These are phyloP conservation scores for Phyllosticta citriasiana DNA, from an alignment of 2,329 filamentous ascomycete species.

Conservation along the genomic window DNA sequence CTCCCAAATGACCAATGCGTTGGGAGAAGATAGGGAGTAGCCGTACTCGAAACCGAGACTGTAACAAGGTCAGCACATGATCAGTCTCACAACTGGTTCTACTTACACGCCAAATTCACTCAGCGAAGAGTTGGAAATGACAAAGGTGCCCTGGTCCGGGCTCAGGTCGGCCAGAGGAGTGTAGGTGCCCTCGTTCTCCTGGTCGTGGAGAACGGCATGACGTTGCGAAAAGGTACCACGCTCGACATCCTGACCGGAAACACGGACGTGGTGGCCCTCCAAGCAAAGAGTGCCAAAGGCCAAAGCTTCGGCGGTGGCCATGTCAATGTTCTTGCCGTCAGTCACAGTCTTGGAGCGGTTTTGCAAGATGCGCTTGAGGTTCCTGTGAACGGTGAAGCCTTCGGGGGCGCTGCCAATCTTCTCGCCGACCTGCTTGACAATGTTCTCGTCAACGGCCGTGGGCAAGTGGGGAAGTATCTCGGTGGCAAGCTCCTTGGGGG, in stretches of 20 bases:
- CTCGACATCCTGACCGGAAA: constrained; percentile 98
- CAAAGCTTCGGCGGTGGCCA: constrained; percentile 91
- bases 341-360: constrained; percentile 85
- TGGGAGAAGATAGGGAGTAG: constrained; percentile 93
- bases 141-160: constrained; percentile 88
- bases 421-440: constrained; percentile 71
- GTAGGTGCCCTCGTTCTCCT: constrained; percentile 86
- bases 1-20: constrained; percentile 98
- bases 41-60: constrained; percentile 96
- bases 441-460: constrained; percentile 65
- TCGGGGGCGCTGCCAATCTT: constrained; percentile 71
- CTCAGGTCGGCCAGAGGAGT: constrained; percentile 83
- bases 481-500: constrained; percentile 89
- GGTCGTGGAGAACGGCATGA: constrained; percentile 94
- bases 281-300: constrained; percentile 85
- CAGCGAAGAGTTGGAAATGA: constrained; percentile 91
- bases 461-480: constrained; percentile 88
- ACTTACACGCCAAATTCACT: constrained; percentile 57
- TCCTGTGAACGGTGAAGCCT: constrained; percentile 81
- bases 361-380: constrained; percentile 89
- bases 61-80: constrained; percentile 17
- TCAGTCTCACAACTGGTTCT: background rate
- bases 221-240: constrained; percentile 98
- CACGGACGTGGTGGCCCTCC: constrained; percentile 93
- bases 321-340: constrained; percentile 93